These are phyloP conservation scores for Penicillium simplicissimum DNA, from an alignment of 495 filamentous ascomycete species.

Conservation along the genomic window DNA sequence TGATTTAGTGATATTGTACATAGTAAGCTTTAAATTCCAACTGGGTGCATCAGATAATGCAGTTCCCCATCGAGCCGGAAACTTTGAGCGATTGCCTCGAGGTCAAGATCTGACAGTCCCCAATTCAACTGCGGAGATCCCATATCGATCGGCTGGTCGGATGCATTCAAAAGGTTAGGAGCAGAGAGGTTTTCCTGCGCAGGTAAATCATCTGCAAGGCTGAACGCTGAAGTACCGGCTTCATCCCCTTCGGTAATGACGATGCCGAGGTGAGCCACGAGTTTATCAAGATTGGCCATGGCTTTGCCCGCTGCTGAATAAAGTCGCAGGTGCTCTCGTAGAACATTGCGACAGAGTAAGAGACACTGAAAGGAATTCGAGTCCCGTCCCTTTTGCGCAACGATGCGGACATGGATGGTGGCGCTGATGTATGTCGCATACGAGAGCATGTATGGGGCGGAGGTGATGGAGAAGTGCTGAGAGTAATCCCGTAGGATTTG, in stretches of 20 bases:
- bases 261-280: constrained; percentile 23
- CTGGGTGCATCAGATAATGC: constrained; percentile 27
- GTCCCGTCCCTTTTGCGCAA: constrained; percentile 27
- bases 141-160: constrained; percentile 11
- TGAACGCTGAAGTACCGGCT: background rate
- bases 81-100: constrained; percentile 31
- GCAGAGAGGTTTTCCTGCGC: background rate
- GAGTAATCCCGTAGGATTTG: constrained; percentile 34
- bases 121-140: constrained; percentile 21
- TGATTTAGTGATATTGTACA: background rate
- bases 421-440: constrained; percentile 39
- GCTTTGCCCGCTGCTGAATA: constrained; percentile 31
- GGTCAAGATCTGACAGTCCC: constrained; percentile 31
- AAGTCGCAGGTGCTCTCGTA: constrained; percentile 21
- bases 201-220: background rate
- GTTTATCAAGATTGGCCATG: constrained; percentile 23
- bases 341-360: constrained; percentile 21
- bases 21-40: constrained; percentile 9
- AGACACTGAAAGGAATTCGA: constrained; percentile 27
- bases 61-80: constrained; percentile 30
- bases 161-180: background rate
- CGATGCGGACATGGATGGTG: constrained; percentile 35
- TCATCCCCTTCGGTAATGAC: constrained; percentile 3
- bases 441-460: constrained; percentile 36
- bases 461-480: constrained; percentile 27